Conservation (phyloP, 495 filamentous ascomycete species). For the Glarea lozoyensis region DNA sequence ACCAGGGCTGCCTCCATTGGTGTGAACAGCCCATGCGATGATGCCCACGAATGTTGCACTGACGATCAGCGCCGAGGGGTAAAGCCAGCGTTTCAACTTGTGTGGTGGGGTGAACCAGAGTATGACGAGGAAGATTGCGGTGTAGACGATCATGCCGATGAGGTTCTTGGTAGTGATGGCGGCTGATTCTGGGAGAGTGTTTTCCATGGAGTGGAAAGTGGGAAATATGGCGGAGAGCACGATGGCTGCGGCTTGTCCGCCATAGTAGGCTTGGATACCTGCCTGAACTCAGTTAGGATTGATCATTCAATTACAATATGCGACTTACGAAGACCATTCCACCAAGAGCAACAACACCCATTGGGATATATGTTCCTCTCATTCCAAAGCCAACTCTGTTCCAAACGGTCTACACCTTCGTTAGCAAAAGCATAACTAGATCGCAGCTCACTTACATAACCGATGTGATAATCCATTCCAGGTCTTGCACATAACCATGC, state of each 20-base stretch:
- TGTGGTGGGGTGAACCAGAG: not conserved
- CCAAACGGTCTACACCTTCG: no score
- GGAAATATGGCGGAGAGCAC: slow-evolving; percentile 25
- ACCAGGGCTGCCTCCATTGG: no score
- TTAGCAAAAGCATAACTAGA: no score
- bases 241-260: not conserved
- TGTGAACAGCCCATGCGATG: not conserved
- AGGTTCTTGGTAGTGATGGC: slow-evolving; percentile 22
- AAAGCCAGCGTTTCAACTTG: not conserved
- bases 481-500: no score
- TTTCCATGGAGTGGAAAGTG: slow-evolving; percentile 22
- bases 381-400: no score
- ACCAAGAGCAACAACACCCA: no score
- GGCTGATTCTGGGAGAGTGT: slow-evolving; percentile 24
- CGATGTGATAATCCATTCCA: no score
- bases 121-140: not conserved
- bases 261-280: not conserved
- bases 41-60: not conserved
- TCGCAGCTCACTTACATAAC: no score
- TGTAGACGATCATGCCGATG: slow-evolving; percentile 23
- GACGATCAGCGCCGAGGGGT: not conserved
- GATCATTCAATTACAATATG: no score
- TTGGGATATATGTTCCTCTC: no score
- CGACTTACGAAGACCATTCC: no score
- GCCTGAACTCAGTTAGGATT: not conserved